Evolutionary conservation across 805 yeast species (phyloP).

Genomic region (Teunomyces gatunensis): DNA sequence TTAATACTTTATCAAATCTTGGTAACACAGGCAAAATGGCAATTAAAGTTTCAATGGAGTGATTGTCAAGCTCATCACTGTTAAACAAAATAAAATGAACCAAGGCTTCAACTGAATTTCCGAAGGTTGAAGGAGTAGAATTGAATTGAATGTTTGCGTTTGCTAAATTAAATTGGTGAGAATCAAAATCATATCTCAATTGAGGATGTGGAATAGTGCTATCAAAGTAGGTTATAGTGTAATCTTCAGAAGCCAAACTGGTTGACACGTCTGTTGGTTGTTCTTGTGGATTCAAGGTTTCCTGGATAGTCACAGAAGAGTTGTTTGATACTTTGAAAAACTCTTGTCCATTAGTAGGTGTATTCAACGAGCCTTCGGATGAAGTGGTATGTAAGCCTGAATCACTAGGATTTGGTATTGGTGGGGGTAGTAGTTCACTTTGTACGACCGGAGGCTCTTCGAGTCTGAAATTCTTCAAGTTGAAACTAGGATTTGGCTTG

Average conservation of each 20-base stretch:
- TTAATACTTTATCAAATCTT: conserved; percentile 27
- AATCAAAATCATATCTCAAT: conserved; percentile 43
- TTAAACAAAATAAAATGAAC: conserved; percentile 64
- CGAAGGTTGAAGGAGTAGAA: conserved; percentile 1
- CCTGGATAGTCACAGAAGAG: conserved; percentile 14
- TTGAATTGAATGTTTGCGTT: conserved; percentile 8
- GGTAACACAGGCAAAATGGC: conserved; percentile 36
- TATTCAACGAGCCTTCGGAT: not conserved
- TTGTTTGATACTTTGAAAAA: conserved; percentile 15
- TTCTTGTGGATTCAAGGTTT: not conserved
- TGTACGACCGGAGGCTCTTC: conserved; percentile 7
- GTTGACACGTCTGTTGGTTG: not conserved
- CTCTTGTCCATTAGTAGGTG: conserved; percentile 9
- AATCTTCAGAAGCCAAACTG: conserved; percentile 5
- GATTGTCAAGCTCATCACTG: conserved; percentile 11
- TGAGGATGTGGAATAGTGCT: conserved; percentile 36
- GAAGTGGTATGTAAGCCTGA: not conserved
- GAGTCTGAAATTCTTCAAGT: conserved; percentile 31
- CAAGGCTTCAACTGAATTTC: conserved; percentile 53
- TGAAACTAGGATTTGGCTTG: conserved; percentile 52
- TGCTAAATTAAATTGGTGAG: conserved; percentile 23
- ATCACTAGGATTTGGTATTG: not conserved
- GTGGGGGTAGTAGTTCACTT: conserved; percentile 1
- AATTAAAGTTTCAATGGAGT: conserved; percentile 15
- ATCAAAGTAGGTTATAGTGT: conserved; percentile 22